These are phyloP conservation scores for Abortiporus biennis DNA, from an alignment of 1,284 basidiomycete species.

Conservation along the genomic window DNA sequence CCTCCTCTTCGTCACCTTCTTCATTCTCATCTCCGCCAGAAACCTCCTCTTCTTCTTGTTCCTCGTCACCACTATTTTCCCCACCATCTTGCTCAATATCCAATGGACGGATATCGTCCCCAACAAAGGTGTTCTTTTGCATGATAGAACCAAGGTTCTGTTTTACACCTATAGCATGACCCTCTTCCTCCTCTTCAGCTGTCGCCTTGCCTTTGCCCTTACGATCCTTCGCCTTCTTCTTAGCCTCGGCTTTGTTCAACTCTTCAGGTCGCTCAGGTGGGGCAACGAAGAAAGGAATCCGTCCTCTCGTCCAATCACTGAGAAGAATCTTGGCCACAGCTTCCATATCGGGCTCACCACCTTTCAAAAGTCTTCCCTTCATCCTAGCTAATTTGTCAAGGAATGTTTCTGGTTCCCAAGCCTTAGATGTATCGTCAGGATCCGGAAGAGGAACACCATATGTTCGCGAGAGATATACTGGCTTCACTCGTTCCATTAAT, in stretches of 20 bases:
- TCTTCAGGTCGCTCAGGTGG: slow-evolving; percentile 73
- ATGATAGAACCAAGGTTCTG: slow-evolving; percentile 74
- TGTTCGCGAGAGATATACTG: slow-evolving; percentile 88
- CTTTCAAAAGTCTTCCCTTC: slow-evolving; percentile 89
- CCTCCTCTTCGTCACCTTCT: slow-evolving; percentile 6
- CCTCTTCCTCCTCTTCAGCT: slow-evolving; percentile 24
- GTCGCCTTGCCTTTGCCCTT: slow-evolving; percentile 29
- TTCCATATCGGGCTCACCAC: slow-evolving; percentile 92
- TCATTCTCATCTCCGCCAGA: slow-evolving; percentile 6
- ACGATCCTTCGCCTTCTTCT: slow-evolving; percentile 41
- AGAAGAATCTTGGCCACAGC: slow-evolving; percentile 93
- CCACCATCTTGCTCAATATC: slow-evolving; percentile 38
- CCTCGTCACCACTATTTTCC: slow-evolving; percentile 16
- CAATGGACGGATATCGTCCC: slow-evolving; percentile 61
- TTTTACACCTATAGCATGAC: slow-evolving; percentile 47
- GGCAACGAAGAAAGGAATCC: slow-evolving; percentile 85
- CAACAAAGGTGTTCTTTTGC: slow-evolving; percentile 81
- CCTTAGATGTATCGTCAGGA: slow-evolving; percentile 37
- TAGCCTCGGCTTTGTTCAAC: slow-evolving; percentile 59
- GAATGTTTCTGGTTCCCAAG: slow-evolving; percentile 77
- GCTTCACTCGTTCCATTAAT: slow-evolving; percentile 86
- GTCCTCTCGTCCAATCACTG: slow-evolving; percentile 97
- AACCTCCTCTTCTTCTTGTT: slow-evolving; percentile 3
- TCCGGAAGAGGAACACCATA: slow-evolving; percentile 75
- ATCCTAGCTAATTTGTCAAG: slow-evolving; percentile 84